Conservation (phyloP, 2,329 filamentous ascomycete species). For the Alternaria rosae region DNA sequence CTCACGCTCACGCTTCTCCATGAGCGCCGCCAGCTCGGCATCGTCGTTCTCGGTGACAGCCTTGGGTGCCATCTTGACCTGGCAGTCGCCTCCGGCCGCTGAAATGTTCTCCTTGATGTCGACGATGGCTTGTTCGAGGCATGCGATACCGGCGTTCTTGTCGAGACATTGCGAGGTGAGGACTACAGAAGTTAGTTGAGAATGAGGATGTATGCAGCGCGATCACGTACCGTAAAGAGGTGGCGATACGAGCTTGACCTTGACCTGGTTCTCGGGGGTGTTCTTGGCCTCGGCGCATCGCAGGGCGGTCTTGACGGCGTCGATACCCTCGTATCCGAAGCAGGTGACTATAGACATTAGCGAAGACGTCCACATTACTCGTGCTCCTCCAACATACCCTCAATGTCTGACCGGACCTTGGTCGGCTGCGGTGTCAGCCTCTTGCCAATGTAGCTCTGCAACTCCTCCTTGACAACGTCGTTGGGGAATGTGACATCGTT, state of each 20-base stretch:
- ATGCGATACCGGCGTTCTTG: slow-evolving; percentile 83
- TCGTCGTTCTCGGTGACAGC: slow-evolving; percentile 99
- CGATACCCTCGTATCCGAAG: slow-evolving; percentile 92
- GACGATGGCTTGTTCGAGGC: slow-evolving; percentile 87
- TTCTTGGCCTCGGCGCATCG: slow-evolving; percentile 91
- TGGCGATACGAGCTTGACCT: slow-evolving; percentile 97
- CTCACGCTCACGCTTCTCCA: slow-evolving; percentile 98
- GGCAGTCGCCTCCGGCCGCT: slow-evolving; percentile 77
- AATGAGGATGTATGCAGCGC: background rate
- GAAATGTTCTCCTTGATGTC: slow-evolving; percentile 85
- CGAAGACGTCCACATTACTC: background rate
- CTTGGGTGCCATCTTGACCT: slow-evolving; percentile 98
- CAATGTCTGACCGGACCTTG: slow-evolving; percentile 97
- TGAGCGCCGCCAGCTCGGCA: slow-evolving; percentile 92
- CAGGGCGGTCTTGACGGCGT: slow-evolving; percentile 93
- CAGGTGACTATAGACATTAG: slow-evolving; percentile 44
- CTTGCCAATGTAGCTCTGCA: slow-evolving; percentile 96
- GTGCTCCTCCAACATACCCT: slow-evolving; percentile 74
- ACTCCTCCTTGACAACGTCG: slow-evolving; percentile 83
- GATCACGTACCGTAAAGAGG: slow-evolving; percentile 72
- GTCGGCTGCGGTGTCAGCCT: slow-evolving; percentile 97
- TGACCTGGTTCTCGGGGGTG: slow-evolving; percentile 91
- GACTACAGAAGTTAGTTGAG: slow-evolving; percentile 58
- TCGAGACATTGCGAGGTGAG: slow-evolving; percentile 95
- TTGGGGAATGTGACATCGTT: slow-evolving; percentile 88